Conservation (phyloP, 192 early-diverging fungal genomes). For the Dissophora ornata region DNA sequence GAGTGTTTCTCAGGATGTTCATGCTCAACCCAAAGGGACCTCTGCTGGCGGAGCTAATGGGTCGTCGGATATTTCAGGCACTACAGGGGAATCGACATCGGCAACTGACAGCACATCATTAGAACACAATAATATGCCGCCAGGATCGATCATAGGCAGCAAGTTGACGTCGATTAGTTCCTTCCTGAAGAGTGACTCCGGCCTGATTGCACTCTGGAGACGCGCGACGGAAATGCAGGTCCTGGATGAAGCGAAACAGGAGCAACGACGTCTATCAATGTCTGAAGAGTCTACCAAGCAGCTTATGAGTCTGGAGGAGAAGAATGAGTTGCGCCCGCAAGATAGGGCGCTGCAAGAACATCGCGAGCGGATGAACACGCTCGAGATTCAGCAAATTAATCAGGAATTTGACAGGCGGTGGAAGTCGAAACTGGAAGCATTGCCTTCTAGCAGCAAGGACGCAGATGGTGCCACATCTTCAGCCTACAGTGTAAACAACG, state of each 20-base stretch:
- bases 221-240: constrained; percentile 52
- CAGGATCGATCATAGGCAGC: not conserved
- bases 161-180: constrained; percentile 50
- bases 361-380: constrained; percentile 32
- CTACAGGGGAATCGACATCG: not conserved
- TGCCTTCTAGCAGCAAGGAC: not conserved
- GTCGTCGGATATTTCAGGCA: not conserved
- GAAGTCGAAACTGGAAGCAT: constrained; percentile 21
- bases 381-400: constrained; percentile 51
- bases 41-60: not conserved
- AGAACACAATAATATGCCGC: not conserved
- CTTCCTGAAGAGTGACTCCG: constrained; percentile 51
- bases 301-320: constrained; percentile 1
- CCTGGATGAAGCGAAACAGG: constrained; percentile 44
- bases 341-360: constrained; percentile 32
- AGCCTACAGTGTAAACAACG: not conserved
- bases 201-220: constrained; percentile 46
- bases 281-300: constrained; percentile 25
- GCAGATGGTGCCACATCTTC: not conserved
- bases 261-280: constrained; percentile 17
- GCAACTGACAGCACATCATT: not conserved
- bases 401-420: constrained; percentile 47
- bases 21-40: not conserved
- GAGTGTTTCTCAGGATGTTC: not conserved
- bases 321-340: constrained; percentile 7